Conservation (phyloP, 331 rosid genomes). For the Spiraea crenata region DNA sequence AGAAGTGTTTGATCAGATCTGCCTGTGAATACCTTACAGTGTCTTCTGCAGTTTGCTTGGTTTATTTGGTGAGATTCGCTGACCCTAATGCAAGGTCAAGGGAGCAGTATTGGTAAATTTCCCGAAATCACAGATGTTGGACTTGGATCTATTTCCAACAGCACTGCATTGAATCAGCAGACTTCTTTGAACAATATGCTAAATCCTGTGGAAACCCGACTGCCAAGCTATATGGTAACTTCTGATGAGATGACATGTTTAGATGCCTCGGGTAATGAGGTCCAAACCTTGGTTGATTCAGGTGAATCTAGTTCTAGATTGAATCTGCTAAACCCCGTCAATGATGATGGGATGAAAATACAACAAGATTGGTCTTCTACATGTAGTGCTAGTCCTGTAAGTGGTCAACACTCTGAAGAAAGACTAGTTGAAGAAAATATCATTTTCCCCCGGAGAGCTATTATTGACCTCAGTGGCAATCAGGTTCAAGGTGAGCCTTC, state of each 20-base stretch:
- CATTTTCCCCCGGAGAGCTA: slow-evolving; percentile 45
- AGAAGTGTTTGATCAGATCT: slow-evolving; percentile 27
- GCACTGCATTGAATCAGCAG: slow-evolving; percentile 55
- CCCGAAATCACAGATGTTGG: slow-evolving; percentile 46
- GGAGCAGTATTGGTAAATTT: slow-evolving; percentile 52
- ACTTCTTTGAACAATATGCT: slow-evolving; percentile 46
- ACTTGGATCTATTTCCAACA: slow-evolving; percentile 54
- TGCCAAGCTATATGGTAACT: slow-evolving; percentile 57
- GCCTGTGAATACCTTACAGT: slow-evolving; percentile 17
- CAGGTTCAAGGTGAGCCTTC: slow-evolving; percentile 48
- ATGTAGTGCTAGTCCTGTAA: slow-evolving; percentile 36
- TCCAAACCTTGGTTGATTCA: slow-evolving; percentile 40
- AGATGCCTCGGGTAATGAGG: slow-evolving; percentile 42
- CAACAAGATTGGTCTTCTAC: slow-evolving; percentile 56
- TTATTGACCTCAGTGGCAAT: slow-evolving; percentile 37
- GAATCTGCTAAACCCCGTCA: slow-evolving; percentile 44
- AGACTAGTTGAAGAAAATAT: slow-evolving; percentile 42
- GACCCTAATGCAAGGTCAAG: slow-evolving; percentile 74
- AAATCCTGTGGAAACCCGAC: slow-evolving; percentile 47
- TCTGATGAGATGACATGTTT: slow-evolving; percentile 49
- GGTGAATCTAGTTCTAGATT: slow-evolving; percentile 62
- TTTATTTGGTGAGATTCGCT: slow-evolving; percentile 31
- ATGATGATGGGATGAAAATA: slow-evolving; percentile 48
- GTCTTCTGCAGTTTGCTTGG: slow-evolving; percentile 12
- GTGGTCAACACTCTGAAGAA: slow-evolving; percentile 50